Evolutionary conservation across 78 protist genomes (phyloP).

Genomic region (Trichosphaerium sp.): DNA sequence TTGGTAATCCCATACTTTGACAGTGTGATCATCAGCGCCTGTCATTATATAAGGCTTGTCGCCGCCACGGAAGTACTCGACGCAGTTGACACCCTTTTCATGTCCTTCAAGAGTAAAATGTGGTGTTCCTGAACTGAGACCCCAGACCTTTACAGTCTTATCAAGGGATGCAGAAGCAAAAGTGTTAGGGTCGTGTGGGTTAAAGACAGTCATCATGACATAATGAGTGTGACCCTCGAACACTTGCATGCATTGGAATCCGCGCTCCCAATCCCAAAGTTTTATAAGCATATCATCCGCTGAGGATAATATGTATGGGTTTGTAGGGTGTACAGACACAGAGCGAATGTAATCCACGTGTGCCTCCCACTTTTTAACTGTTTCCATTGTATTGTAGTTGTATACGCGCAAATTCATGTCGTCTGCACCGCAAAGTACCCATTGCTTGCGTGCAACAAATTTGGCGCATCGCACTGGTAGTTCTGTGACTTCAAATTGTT

Average conservation of each 20-base stretch:
- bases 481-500: slow-evolving; percentile 82
- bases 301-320: slow-evolving; percentile 77
- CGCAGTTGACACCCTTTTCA: slow-evolving; percentile 92
- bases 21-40: slow-evolving; percentile 90
- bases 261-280: slow-evolving; percentile 96
- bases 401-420: slow-evolving; percentile 80
- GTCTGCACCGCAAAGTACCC: slow-evolving; percentile 92
- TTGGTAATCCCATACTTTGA: slow-evolving; percentile 29
- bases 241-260: background rate
- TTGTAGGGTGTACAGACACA: slow-evolving; percentile 92
- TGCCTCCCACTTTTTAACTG: slow-evolving; percentile 85
- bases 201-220: slow-evolving; percentile 91
- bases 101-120: slow-evolving; percentile 97
- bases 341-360: slow-evolving; percentile 93
- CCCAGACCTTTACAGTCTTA: slow-evolving; percentile 90
- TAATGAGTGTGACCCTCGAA: slow-evolving; percentile 96
- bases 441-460: slow-evolving; percentile 89
- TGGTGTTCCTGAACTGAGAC: slow-evolving; percentile 58
- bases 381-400: slow-evolving; percentile 94
- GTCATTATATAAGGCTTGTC: slow-evolving; percentile 95
- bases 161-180: slow-evolving; percentile 98
- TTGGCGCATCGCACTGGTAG: slow-evolving; percentile 82
- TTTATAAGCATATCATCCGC: slow-evolving; percentile 94
- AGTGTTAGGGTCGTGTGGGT: slow-evolving; percentile 94
- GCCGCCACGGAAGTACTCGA: slow-evolving; percentile 82